phyloP scores from a whole-genome alignment of 2,329 filamentous ascomycete species.

The Pyricularia sp. region DNA sequence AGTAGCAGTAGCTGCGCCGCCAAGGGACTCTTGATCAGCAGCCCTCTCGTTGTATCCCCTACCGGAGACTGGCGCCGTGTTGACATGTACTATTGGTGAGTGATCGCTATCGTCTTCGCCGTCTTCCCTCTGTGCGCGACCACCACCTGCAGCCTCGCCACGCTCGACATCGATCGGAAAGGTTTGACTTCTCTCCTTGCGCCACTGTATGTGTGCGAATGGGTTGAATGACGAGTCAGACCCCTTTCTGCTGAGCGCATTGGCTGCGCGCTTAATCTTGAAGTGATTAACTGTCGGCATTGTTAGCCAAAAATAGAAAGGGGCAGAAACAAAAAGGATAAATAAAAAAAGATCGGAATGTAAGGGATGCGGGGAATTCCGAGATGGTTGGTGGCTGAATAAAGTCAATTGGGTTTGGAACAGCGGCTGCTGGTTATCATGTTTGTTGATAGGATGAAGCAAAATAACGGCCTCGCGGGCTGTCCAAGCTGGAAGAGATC shows the following conservation, averaged over 20 bases:
- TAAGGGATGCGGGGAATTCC: not conserved
- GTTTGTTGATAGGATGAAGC: not conserved
- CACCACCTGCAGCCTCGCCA: slow-evolving; percentile 8
- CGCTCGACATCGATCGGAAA: slow-evolving; percentile 22
- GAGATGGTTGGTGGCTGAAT: not conserved
- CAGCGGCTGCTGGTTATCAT: not conserved
- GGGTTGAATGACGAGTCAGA: slow-evolving; percentile 27
- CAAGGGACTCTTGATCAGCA: not conserved
- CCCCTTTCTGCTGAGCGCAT: slow-evolving; percentile 25
- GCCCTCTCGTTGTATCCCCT: not conserved
- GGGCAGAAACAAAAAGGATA: not conserved
- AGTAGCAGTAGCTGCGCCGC: not conserved
- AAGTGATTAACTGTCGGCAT: slow-evolving; percentile 29
- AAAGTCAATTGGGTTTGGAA: not conserved
- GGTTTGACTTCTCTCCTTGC: slow-evolving; percentile 17
- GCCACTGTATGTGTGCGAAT: slow-evolving; percentile 29
- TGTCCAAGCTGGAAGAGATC: not conserved
- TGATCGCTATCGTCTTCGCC: slow-evolving; percentile 12
- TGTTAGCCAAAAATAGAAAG: not conserved
- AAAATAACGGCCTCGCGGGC: not conserved
- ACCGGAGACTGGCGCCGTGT: slow-evolving; percentile 14
- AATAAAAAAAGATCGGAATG: not conserved
- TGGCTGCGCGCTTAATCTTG: slow-evolving; percentile 30
- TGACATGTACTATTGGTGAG: slow-evolving; percentile 21
- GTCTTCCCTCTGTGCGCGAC: not conserved